Percentiles rank a stretch among this genome's conserved stretches.
phyloP scores from a whole-genome alignment of 768 basidiomycete genomes.

The Panaeolus papilionaceus region DNA sequence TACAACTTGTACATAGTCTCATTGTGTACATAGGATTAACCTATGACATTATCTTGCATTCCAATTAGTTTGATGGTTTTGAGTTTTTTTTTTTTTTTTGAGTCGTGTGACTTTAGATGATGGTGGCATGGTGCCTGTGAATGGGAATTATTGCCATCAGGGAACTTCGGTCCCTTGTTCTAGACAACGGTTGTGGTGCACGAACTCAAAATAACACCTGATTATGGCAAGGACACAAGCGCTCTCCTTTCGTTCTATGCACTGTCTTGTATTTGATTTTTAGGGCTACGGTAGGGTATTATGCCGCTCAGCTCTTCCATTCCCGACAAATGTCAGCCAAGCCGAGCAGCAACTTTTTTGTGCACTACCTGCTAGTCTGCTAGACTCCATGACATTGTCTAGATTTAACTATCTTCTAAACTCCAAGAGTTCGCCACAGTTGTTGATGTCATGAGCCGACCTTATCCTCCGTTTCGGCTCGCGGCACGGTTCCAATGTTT shows the following conservation, averaged over 20 bases:
- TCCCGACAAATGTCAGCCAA: too few relatives aligned
- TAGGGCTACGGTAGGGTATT: too few relatives aligned
- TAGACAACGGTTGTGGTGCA: neutral
- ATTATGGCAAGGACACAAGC: neutral
- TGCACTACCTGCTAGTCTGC: too few relatives aligned
- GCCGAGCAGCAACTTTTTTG: too few relatives aligned
- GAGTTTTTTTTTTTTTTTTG: neutral
- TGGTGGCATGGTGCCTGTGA: neutral
- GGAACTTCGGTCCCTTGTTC: neutral
- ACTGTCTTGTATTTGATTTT: neutral
- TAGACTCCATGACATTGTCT: neutral
- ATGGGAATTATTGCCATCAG: neutral
- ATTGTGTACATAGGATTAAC: slow-evolving; percentile 7
- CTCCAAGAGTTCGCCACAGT: neutral
- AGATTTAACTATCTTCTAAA: neutral
- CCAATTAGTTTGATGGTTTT: neutral
- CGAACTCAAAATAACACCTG: neutral
- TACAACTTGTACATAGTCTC: slow-evolving; percentile 1
- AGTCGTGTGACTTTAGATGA: neutral
- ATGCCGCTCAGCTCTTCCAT: too few relatives aligned
- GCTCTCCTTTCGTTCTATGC: too few relatives aligned
- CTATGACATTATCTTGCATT: slow-evolving; percentile 7
- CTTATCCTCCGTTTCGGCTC: neutral
- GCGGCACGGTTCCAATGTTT: neutral
- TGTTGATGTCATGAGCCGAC: neutral